A percentile compares a stretch with the other conserved stretches of the same genome.
phyloP scores from a whole-genome alignment of 306 rosid genomes.

The Acacia confusa region DNA sequence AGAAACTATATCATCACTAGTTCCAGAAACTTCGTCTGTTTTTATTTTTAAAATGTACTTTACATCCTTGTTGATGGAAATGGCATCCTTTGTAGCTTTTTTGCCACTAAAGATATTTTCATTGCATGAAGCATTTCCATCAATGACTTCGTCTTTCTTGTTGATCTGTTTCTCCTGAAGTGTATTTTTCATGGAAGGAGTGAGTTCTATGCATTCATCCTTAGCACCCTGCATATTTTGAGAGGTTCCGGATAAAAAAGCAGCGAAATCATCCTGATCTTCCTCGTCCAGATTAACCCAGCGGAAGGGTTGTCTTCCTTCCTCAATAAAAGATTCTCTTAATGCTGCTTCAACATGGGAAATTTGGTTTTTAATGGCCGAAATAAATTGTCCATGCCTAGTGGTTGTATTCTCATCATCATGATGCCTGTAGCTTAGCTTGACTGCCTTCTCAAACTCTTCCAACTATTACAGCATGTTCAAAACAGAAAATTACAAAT shows the following conservation, averaged over 20 bases:
- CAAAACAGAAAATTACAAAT: slow-evolving; percentile 29
- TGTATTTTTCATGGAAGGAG: slow-evolving; percentile 39
- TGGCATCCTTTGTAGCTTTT: slow-evolving; percentile 45
- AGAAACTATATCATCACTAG: slow-evolving; percentile 61
- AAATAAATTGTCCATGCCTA: slow-evolving; percentile 81
- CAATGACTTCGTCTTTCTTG: slow-evolving; percentile 41
- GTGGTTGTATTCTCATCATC: slow-evolving; percentile 59
- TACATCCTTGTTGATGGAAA: slow-evolving; percentile 36
- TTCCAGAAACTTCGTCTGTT: slow-evolving; percentile 40
- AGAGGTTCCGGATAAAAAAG: slow-evolving; percentile 81
- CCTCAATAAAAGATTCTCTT: slow-evolving; percentile 58
- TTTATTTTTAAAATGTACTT: slow-evolving; percentile 47
- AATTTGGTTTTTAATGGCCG: slow-evolving; percentile 83
- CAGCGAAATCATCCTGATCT: slow-evolving; percentile 86
- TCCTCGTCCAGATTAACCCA: slow-evolving; percentile 91
- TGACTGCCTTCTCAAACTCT: slow-evolving; percentile 89
- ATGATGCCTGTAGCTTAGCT: slow-evolving; percentile 65
- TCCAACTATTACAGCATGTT: slow-evolving; percentile 63
- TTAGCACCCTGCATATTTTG: slow-evolving; percentile 39
- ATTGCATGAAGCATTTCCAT: slow-evolving; percentile 41
- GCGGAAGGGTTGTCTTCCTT: slow-evolving; percentile 75
- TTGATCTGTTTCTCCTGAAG: slow-evolving; percentile 34
- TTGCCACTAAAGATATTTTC: slow-evolving; percentile 41
- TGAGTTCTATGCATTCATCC: slow-evolving; percentile 43
- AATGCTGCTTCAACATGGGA: slow-evolving; percentile 67